Evolutionary conservation across 225 moss, liverwort and hornwort genomes (phyloP).

Genomic region (Thuidium tamariscinum): DNA sequence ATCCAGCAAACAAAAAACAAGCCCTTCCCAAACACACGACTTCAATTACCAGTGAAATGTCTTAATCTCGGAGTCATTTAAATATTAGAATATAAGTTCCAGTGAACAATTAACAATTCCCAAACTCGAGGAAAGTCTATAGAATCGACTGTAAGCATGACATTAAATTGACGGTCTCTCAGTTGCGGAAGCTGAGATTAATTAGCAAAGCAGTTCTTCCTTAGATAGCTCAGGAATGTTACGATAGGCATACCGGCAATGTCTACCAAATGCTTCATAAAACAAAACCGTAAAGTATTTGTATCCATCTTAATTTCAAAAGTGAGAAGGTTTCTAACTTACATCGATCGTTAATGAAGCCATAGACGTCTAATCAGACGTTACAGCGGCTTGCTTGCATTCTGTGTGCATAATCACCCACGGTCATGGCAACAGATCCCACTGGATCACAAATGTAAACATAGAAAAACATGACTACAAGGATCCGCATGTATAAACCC

Average conservation of each 20-base stretch:
- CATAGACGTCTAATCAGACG: not conserved
- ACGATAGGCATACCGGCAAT: not conserved
- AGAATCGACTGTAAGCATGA: not conserved
- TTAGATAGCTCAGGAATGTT: not conserved
- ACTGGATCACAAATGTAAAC: not conserved
- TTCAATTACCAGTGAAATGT: not conserved
- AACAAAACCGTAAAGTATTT: not conserved
- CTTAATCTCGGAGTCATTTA: not conserved
- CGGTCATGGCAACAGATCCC: not conserved
- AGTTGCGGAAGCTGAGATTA: not conserved
- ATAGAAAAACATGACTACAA: not conserved
- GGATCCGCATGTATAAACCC: not conserved
- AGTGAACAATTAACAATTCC: not conserved
- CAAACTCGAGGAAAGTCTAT: not conserved
- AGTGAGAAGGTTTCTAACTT: not conserved
- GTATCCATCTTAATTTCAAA: not conserved
- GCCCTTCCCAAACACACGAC: not conserved
- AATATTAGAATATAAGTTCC: not conserved
- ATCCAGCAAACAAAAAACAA: not conserved
- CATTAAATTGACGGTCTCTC: not conserved
- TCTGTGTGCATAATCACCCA: not conserved
- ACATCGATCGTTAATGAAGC: not conserved
- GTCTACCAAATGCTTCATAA: not conserved
- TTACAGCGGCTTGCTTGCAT: not conserved
- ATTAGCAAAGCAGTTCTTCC: not conserved